Evolutionary conservation across 1,139 yeast species (phyloP).

Genomic region (Yarrowia galli): DNA sequence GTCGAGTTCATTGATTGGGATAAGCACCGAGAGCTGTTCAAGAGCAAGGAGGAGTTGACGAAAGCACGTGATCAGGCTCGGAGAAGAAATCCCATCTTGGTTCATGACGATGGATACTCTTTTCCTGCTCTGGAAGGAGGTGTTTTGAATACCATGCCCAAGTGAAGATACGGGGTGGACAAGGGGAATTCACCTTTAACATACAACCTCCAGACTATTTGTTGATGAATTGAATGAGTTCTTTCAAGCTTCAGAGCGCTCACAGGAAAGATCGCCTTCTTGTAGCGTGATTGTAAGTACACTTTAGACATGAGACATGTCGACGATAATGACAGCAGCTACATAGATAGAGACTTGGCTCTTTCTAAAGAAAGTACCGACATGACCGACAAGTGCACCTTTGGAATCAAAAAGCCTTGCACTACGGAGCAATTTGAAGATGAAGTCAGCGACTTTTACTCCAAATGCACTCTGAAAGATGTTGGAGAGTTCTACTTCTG

Average conservation of each 20-base stretch:
- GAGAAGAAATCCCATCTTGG: constrained; percentile 9
- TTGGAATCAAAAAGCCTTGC: neutral
- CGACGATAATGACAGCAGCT: too few species aligned
- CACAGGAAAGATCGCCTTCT: too few species aligned
- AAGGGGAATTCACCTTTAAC: too few species aligned
- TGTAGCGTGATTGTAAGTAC: neutral
- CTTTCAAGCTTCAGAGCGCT: too few species aligned
- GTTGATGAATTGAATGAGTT: neutral
- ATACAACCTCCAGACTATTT: too few species aligned
- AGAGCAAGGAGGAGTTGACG: neutral
- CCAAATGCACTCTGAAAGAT: neutral
- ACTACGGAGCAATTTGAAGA: neutral
- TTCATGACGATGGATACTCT: neutral
- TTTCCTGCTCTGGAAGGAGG: constrained; percentile 17
- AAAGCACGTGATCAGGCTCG: constrained; percentile 7
- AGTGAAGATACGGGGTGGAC: neutral
- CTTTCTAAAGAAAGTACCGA: neutral
- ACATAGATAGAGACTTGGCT: too few species aligned
- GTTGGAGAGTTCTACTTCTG: neutral
- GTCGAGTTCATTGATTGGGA: constrained; percentile 15
- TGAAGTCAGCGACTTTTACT: neutral
- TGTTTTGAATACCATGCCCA: constrained; percentile 12
- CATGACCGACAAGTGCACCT: neutral
- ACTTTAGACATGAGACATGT: neutral
- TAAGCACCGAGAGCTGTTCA: constrained; percentile 4